Percentiles rank a stretch among this genome's conserved stretches.
These are phyloP conservation scores for Cnidoscolus chayamansa DNA, from an alignment of 441 rosid genomes.

Conservation along the genomic window DNA sequence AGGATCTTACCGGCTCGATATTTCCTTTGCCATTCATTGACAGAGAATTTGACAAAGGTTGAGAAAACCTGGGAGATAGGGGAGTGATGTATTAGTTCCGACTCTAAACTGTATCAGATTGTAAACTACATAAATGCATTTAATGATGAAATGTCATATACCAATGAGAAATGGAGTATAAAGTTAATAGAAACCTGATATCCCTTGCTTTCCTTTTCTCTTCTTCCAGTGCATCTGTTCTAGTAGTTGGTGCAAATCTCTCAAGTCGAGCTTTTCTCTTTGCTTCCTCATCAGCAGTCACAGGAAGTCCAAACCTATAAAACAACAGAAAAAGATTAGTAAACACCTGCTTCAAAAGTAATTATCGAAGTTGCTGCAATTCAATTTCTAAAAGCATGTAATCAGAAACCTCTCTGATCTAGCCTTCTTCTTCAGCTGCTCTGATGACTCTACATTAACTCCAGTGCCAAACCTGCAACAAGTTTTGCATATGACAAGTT, in stretches of 20 bases:
- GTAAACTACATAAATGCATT: not conserved
- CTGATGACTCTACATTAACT: constrained; percentile 43
- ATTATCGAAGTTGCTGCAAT: constrained; percentile 3
- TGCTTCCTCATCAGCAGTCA: constrained; percentile 49
- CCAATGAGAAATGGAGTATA: not conserved
- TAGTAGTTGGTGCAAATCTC: constrained; percentile 51
- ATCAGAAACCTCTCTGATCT: constrained; percentile 78
- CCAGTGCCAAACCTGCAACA: constrained; percentile 22
- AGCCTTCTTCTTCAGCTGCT: constrained; percentile 83
- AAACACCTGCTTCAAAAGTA: not conserved
- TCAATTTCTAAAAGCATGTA: constrained; percentile 7
- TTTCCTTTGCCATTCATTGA: constrained; percentile 49
- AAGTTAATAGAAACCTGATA: constrained; percentile 41
- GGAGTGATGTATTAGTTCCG: constrained; percentile 1
- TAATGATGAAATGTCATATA: not conserved
- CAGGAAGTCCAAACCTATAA: constrained; percentile 72
- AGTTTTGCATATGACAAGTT: not conserved
- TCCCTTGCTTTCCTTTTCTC: constrained; percentile 85
- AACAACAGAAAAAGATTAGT: not conserved
- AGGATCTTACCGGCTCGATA: constrained; percentile 43
- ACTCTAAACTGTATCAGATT: constrained; percentile 8
- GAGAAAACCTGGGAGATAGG: constrained; percentile 54
- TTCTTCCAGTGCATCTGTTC: constrained; percentile 56
- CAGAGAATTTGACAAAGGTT: constrained; percentile 42
- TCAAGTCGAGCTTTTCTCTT: constrained; percentile 89